A percentile compares a stretch with the other conserved stretches of the same genome.
phyloP scores from a whole-genome alignment of 441 rosid genomes.

The Pelargonium myrrhifolium region DNA sequence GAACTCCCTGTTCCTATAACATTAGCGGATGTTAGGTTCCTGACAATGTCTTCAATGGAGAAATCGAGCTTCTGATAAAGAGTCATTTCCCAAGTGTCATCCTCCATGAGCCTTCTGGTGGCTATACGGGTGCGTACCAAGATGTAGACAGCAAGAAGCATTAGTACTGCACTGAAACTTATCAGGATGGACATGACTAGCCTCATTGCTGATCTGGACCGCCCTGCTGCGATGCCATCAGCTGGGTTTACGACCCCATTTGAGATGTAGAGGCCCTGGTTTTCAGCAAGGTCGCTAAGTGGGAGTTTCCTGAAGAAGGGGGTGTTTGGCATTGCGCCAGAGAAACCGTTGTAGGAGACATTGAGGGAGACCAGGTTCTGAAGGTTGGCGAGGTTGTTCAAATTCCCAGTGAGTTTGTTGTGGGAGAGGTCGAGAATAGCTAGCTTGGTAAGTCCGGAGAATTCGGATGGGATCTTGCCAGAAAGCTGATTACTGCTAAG shows the following conservation, averaged over 20 bases:
- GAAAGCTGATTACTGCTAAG: constrained; percentile 71
- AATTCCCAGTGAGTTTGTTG: constrained; percentile 56
- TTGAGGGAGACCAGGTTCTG: constrained; percentile 82
- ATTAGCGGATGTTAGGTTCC: constrained; percentile 54
- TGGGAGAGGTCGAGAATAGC: constrained; percentile 77
- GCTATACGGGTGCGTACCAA: constrained; percentile 37
- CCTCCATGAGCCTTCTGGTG: constrained; percentile 28
- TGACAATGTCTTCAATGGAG: constrained; percentile 56
- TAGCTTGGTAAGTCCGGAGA: constrained; percentile 65
- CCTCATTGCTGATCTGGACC: constrained; percentile 44
- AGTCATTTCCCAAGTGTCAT: constrained; percentile 63
- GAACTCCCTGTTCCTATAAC: constrained; percentile 97
- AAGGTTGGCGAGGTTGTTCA: constrained; percentile 49
- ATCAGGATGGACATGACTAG: constrained; percentile 63
- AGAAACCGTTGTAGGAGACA: constrained; percentile 75
- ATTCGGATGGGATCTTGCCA: constrained; percentile 57
- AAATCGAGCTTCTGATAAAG: constrained; percentile 79
- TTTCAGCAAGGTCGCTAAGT: constrained; percentile 56
- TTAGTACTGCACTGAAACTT: constrained; percentile 50
- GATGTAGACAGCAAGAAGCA: constrained; percentile 55
- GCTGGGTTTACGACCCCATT: constrained; percentile 36
- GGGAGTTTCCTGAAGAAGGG: constrained; percentile 72
- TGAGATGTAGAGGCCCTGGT: constrained; percentile 54
- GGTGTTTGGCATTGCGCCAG: constrained; percentile 72
- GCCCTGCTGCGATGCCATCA: constrained; percentile 27